Evolutionary conservation across 1,284 basidiomycete species (phyloP), one percentile per base, ranked within the genome.

Genomic region (Malassezia sympodialis): DNA sequence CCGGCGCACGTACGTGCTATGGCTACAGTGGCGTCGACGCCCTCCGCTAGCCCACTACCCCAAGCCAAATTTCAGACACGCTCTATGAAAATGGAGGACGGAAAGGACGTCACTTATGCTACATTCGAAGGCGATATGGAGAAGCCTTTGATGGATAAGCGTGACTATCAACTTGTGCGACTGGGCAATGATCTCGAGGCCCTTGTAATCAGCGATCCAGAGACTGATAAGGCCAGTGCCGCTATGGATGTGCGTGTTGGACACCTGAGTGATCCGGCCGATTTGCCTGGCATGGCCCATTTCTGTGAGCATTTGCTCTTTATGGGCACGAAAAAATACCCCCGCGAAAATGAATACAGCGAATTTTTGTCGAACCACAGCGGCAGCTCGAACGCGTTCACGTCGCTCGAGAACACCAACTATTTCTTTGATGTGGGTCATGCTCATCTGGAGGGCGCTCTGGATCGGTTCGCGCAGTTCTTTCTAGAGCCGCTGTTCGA

Each of bases 251-350:
- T 98, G 43, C 86, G 87, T 17, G 90, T 96, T 1, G 94, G 94
- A 2, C 93, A 98, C 76, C 78, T 98, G 56, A 84, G 82, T 40
- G 94, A 99, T 75, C 94, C 93, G 6, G 62, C 70, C 19, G 75
- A 77, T 52, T 60, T 78, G 10, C 75, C 71, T 15, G 89, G 90
- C 39, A 80, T 90, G 41, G 88, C 89, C 51, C 88, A 90, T 76
- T 90, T 89, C 69, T 89, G 91, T 77, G 93, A 99, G 76, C 93
- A 99, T 76, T 76, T 98, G 51, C 79, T 96, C 62, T 98, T 98
- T 77, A 87, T 98, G 87, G 88, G 88, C 63, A 69, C 72, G 12
- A 65, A 73, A 34, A 76, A 74, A 62, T 73, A 71, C 41, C 56
- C 58, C 8, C 56, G 60, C 39, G 72, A 75, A 52, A 75, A 74